Base-by-base conservation (phyloP, 345 rosid genomes). In the Arabis hirsuta region DNA sequence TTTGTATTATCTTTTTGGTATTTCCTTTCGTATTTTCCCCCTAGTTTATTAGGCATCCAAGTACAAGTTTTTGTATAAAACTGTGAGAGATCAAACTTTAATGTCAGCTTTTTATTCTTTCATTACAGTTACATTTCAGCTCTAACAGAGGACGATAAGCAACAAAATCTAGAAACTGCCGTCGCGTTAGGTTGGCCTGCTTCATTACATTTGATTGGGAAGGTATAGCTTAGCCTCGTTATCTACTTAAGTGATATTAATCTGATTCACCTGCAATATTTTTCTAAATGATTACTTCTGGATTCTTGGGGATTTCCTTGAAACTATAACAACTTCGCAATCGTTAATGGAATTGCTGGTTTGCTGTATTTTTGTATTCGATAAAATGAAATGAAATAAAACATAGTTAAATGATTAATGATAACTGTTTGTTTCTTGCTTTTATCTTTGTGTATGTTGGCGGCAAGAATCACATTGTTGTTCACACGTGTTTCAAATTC, bases 181-280 rank as follows among this genome's bases (percentile, higher is more conserved):
- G 80, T 90, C 75, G 82, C 92, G 64, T 81, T 81, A 16, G 97
- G 97, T 62, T 94, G 98, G 98, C 98, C 98, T 52, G 92, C 96
- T 54, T 89, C 98, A 39, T 73, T 94, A 56, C 98, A 94, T 81
- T 82, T 94, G 82, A 88, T 94, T 63, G 98, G 98, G 46, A 94
- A 91, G 97, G 98, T 94, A 77, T 66, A 53, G 26, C 44, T 39
- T 62, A 44, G 6, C 7, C 54, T 26, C 27, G 13, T 46, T 53
- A 45, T 38, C 20, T 3, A 45, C 57, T 60, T 39, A n/a, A 19
- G 16, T 43, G 19, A 50, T 51, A n/a, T 42, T 43, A 43, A 11
- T 34, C 43, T 24, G 72, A 41, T 4, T 34, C 36, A 27, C 38
- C 46, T 58, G 59, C 68, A 20, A 5, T 19, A 65, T 58, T 50